Evolutionary conservation across 2,329 filamentous ascomycete species (phyloP).

Genomic region (Byssochlamys sp.): DNA sequence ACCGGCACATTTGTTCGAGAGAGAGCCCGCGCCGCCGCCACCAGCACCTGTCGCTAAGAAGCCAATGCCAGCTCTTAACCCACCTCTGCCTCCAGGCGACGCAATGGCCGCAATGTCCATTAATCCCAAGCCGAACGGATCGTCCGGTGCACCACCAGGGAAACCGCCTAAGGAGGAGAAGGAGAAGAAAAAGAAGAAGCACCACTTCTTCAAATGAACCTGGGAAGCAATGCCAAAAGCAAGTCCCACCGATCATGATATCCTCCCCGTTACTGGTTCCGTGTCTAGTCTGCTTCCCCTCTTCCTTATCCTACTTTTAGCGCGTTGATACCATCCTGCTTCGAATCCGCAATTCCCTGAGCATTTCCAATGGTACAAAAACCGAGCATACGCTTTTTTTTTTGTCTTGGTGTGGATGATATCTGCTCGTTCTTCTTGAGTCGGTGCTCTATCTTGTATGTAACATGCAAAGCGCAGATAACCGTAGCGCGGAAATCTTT

Average conservation of each 20-base stretch:
- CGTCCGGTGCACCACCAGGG: constrained; percentile 23
- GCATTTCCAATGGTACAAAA: background rate
- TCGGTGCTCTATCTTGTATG: background rate
- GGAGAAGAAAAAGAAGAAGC: constrained; percentile 48
- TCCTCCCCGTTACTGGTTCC: background rate
- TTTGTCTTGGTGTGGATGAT: background rate
- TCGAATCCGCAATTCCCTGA: background rate
- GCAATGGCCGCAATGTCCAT: constrained; percentile 12
- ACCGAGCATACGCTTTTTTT: background rate
- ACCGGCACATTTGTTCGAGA: constrained; percentile 77
- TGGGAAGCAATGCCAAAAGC: background rate
- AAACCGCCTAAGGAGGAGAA: constrained; percentile 47
- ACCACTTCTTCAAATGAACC: constrained; percentile 43
- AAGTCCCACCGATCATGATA: background rate
- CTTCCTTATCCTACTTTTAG: constrained; percentile 5
- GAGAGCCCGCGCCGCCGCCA: constrained; percentile 50
- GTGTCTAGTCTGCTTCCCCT: background rate
- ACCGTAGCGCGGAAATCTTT: background rate
- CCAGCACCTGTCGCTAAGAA: constrained; percentile 11
- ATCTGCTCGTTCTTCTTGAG: background rate
- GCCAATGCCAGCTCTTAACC: background rate
- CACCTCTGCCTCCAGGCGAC: constrained; percentile 7
- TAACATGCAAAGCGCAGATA: background rate
- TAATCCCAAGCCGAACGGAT: constrained; percentile 5
- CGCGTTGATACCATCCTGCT: constrained; percentile 26